Base-by-base conservation (phyloP, 371 early-diverging fungal species). In the Aphelidium insulamus region DNA sequence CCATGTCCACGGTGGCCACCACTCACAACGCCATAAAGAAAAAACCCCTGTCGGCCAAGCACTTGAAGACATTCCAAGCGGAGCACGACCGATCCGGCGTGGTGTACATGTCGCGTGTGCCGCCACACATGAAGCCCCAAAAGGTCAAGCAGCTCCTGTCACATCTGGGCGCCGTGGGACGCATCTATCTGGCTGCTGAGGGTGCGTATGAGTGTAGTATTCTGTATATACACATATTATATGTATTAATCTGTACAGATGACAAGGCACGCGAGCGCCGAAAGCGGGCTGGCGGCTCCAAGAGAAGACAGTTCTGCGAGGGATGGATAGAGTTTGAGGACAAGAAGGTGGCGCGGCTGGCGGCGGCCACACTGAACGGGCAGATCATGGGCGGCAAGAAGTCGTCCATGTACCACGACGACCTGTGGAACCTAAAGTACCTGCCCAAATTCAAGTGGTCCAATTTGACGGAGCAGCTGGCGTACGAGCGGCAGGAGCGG, bases 281-380 rank as follows among this genome's bases (percentile, higher is more conserved):
- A 41, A 75, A 67, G 42, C 70, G 75, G 39, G 66, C 71, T 38
- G 36, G 42, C 16, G 38, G 48, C 20, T 58, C 55, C 38, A 43
- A 32, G 32, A 43, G 51, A 2, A 33, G 37, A 14, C 78, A 79
- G 43, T 95, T 65, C 44, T 66, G 66, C 0, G 92, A 95, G 50
- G 97, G 92, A 5, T 95, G 97, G 97, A 70, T 95, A 4, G 97
- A 95, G 52, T 92, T 95, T 49, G 53, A 54, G 36, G 80, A 85
- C 50, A 91, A 90, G 50, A 67, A 65, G 33, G 57, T 62, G 10
- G 94, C 88, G n/a, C 75, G 82, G 42, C 49, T 54, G 8, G 60
- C 72, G 2, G 92, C 88, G 0, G 54, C 47, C 8, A 48, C 59
- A 32, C 48, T 91, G 28, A 92, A 95, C 52, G 68, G 69, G 12